Evolutionary conservation across 2,329 filamentous ascomycete genomes (phyloP), one percentile per base, ranked within the genome.

Genomic region (Phoma sp.): DNA sequence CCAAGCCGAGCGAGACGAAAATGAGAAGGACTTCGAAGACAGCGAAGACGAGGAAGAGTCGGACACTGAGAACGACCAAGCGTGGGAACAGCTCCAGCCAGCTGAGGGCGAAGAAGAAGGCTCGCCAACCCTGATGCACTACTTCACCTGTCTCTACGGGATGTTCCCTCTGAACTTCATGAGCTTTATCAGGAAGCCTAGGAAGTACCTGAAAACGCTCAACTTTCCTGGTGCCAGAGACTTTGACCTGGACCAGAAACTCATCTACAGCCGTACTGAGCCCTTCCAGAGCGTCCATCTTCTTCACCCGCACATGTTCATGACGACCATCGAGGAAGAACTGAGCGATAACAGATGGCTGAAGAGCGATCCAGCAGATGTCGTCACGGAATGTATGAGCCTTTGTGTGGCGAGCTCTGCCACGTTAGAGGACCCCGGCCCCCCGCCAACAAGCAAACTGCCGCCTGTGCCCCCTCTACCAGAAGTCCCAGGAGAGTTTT

Each of bases 111-210:
- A 81, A 9, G 80, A 82, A 5, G 66, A 68, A 33, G 61, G 59
- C 7, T 78, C 82, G 3, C 83, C 91, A 2, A 87, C 90, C 55
- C 80, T 93, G 1, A 76, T 87, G 47, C 85, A 87, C 62, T 93
- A 91, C 72, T 95, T 92, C 65, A 93, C 89, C 2, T 88, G 92
- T 24, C 79, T 95, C 0, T 95, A 95, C 63, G 91, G 90, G 0
- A 77, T 95, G 4, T 95, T 93, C 60, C 90, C 90, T 1, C 84
- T 93, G 67, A 93, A 93, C 70, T 91, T 95, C 64, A 89, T 91
- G 84, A 89, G 88, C 72, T 95, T 93, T 69, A 89, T 95, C 58
- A 84, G 90, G 52, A 93, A 93, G 67, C 90, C 90, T 3, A 86
- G 91, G 62, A 85, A 88, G 59, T 93, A 89, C 67, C 78, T 95